Percentiles rank a stretch among this genome's conserved stretches.
phyloP scores from a whole-genome alignment of 352 stramenopile genomes.

The Pythium dissimile region DNA sequence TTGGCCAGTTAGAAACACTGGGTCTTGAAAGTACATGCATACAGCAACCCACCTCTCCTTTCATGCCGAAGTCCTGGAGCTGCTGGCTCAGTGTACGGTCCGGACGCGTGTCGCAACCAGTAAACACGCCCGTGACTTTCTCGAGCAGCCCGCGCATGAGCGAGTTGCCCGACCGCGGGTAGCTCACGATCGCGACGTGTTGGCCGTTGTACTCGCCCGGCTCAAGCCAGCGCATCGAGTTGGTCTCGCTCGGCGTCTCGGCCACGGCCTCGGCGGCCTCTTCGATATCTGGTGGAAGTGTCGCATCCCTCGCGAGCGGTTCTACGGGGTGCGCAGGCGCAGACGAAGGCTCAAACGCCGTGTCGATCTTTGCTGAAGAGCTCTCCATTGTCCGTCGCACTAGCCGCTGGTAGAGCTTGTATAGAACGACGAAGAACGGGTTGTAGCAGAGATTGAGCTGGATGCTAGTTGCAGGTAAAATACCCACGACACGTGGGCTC shows the following conservation, averaged over 20 bases:
- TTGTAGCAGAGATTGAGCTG: conserved; percentile 69
- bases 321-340: neutral
- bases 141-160: conserved; percentile 95
- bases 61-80: conserved; percentile 87
- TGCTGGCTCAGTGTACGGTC: conserved; percentile 91
- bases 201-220: conserved; percentile 61
- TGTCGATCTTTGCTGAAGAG: conserved; percentile 6
- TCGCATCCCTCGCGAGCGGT: neutral
- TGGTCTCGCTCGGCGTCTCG: conserved; percentile 3
- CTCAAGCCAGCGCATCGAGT: conserved; percentile 61
- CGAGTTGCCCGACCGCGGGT: conserved; percentile 97
- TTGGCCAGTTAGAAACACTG: no score
- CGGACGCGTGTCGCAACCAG: conserved; percentile 95
- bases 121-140: conserved; percentile 93
- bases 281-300: conserved; percentile 10
- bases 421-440: conserved; percentile 50
- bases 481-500: no score
- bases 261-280: conserved; percentile 9
- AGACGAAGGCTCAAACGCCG: conserved; percentile 2
- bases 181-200: conserved; percentile 92
- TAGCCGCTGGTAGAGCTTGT: conserved; percentile 30
- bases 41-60: conserved; percentile 51
- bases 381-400: conserved; percentile 23
- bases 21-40: neutral
- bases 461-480: no score